Evolutionary conservation across 179 eudicot species (phyloP).

Genomic region (Vitellaria paradoxa): DNA sequence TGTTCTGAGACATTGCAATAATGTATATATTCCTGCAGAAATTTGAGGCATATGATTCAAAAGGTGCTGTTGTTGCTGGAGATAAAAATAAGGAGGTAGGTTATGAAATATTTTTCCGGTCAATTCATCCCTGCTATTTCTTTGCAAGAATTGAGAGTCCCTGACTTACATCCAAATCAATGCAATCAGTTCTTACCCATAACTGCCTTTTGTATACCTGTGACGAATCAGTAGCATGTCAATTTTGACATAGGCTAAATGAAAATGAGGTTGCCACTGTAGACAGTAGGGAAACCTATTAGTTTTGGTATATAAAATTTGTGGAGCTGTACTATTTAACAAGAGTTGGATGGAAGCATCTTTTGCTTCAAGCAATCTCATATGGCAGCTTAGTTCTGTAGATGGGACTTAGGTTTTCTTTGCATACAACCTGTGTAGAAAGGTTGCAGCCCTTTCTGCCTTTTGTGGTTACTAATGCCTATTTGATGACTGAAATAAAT

Average conservation of each 20-base stretch:
- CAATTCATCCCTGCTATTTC: background rate
- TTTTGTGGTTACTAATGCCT: background rate
- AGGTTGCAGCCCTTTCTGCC: background rate
- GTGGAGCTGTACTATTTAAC: background rate
- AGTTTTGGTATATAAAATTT: background rate
- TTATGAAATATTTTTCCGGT: background rate
- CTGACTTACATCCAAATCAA: background rate
- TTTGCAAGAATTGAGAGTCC: background rate
- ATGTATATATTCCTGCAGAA: constrained; percentile 46
- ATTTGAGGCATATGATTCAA: constrained; percentile 88
- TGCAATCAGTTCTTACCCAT: background rate
- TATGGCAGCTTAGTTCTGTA: background rate
- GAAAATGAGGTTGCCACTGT: background rate
- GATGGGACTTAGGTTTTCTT: background rate
- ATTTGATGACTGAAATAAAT: background rate
- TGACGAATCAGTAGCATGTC: background rate
- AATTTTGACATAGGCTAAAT: background rate
- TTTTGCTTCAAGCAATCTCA: background rate
- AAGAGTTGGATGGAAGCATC: background rate
- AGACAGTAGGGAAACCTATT: background rate
- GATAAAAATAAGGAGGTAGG: constrained; percentile 87
- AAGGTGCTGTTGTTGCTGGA: constrained; percentile 78
- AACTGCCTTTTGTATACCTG: background rate
- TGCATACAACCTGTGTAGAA: background rate
- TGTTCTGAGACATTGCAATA: background rate